phyloP scores from a whole-genome alignment of 257 asterid genomes.

The Nicotiana otophora region DNA sequence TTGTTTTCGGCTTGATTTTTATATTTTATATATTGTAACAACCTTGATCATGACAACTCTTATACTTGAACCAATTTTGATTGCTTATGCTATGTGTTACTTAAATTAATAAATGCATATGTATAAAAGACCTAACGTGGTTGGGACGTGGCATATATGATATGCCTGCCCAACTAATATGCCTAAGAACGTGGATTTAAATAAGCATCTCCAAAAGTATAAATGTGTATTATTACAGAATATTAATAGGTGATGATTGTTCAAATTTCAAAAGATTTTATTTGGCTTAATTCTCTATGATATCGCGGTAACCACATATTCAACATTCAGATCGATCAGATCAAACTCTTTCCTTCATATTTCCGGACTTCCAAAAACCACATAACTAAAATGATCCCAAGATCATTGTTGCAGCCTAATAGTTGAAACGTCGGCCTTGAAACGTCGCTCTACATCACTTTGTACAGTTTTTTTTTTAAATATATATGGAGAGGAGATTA shows the following conservation, averaged over 20 bases:
- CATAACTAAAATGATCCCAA: too few species aligned
- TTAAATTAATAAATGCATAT: background rate
- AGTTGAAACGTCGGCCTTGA: too few species aligned
- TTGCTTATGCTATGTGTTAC: background rate
- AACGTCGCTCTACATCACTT: too few species aligned
- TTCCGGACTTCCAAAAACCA: too few species aligned
- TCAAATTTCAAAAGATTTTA: background rate
- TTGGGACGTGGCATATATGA: background rate
- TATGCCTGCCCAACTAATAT: background rate
- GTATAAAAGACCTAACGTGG: background rate
- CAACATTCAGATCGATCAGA: too few species aligned
- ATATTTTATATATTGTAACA: background rate
- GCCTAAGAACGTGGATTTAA: slow-evolving; percentile 2
- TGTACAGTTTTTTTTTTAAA: too few species aligned
- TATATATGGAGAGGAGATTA: too few species aligned
- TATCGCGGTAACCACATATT: too few species aligned
- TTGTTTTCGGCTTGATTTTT: background rate
- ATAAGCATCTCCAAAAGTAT: background rate
- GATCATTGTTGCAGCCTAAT: too few species aligned
- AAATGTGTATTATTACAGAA: background rate
- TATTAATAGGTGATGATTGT: background rate
- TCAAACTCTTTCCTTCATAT: too few species aligned
- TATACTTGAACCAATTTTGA: too few species aligned
- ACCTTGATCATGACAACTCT: background rate
- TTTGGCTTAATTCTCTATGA: too few species aligned